Percentiles rank a stretch among this genome's conserved stretches.
phyloP scores from a whole-genome alignment of 805 yeast genomes.

The Metschnikowia kunwiensis region DNA sequence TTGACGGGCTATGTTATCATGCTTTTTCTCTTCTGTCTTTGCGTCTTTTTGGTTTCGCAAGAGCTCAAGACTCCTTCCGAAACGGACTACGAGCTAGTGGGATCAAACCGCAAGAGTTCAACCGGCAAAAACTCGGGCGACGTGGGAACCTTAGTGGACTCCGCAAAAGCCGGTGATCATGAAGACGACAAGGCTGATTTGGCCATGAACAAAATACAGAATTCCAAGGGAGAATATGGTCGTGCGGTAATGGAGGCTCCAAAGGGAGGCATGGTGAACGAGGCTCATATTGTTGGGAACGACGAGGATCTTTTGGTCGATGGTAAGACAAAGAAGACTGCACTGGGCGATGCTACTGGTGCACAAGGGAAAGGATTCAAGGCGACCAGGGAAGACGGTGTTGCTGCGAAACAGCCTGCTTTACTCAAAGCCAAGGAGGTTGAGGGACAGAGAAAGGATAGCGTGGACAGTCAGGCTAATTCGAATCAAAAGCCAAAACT shows the following conservation, averaged over 20 bases:
- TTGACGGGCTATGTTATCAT: constrained; percentile 37
- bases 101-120: constrained; percentile 8
- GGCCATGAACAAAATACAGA: constrained; percentile 38
- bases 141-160: constrained; percentile 28
- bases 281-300: constrained; percentile 41
- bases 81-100: constrained; percentile 27
- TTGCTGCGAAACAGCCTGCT: too few relatives aligned
- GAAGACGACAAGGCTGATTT: constrained; percentile 34
- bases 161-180: constrained; percentile 29
- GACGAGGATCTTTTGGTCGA: constrained; percentile 30
- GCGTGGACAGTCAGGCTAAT: too few relatives aligned
- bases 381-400: constrained; percentile 11
- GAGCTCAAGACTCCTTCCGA: constrained; percentile 31
- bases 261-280: constrained; percentile 46
- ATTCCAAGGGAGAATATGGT: constrained; percentile 39
- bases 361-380: constrained; percentile 13
- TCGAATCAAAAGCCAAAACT: too few relatives aligned
- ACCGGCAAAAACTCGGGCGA: constrained; percentile 22
- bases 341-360: neutral
- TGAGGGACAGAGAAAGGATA: too few relatives aligned
- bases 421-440: too few relatives aligned
- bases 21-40: constrained; percentile 32
- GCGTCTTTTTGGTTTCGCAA: constrained; percentile 36
- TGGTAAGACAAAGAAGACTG: constrained; percentile 14
- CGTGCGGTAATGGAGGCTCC: constrained; percentile 43